Percentiles rank a stretch among this genome's conserved stretches.
These are phyloP conservation scores for Candolleomyces eurysporus DNA, from an alignment of 768 basidiomycete genomes.

Conservation along the genomic window DNA sequence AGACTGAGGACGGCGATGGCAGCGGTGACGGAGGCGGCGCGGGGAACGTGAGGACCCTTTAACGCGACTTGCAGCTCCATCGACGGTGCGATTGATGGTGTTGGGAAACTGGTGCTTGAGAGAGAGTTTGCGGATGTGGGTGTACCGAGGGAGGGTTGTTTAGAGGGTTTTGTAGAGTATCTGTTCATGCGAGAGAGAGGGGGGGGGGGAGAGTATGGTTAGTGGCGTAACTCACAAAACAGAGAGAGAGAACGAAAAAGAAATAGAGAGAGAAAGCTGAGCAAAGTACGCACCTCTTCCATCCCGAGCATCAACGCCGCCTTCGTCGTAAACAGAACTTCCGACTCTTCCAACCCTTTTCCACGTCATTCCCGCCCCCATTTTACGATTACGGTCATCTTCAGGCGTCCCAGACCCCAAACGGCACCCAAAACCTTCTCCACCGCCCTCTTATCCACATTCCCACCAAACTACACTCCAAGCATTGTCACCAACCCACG, in stretches of 20 bases:
- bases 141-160: slow-evolving; percentile 37
- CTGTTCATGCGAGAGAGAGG: slow-evolving; percentile 13
- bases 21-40: not conserved
- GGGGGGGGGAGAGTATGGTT: slow-evolving; percentile 7
- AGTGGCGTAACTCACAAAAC: not conserved
- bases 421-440: slow-evolving; percentile 46
- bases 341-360: slow-evolving; percentile 21
- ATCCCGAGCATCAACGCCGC: slow-evolving; percentile 17
- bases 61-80: not conserved
- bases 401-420: slow-evolving; percentile 15
- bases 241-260: slow-evolving; percentile 2
- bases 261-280: not conserved
- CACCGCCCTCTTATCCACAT: slow-evolving; percentile 40
- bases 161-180: slow-evolving; percentile 39
- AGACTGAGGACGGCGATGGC: too few relatives aligned
- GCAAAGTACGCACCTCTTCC: slow-evolving; percentile 31
- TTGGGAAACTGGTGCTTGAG: not conserved
- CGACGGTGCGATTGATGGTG: not conserved
- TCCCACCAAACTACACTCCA: slow-evolving; percentile 33
- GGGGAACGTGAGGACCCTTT: not conserved
- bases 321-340: slow-evolving; percentile 23
- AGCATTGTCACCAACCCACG: slow-evolving; percentile 31
- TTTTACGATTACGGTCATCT: slow-evolving; percentile 5
- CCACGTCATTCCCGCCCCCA: slow-evolving; percentile 1
- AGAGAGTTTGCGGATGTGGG: slow-evolving; percentile 29